These are phyloP conservation scores for Xanthoconium purpureum DNA, from an alignment of 768 basidiomycete species.

Conservation along the genomic window DNA sequence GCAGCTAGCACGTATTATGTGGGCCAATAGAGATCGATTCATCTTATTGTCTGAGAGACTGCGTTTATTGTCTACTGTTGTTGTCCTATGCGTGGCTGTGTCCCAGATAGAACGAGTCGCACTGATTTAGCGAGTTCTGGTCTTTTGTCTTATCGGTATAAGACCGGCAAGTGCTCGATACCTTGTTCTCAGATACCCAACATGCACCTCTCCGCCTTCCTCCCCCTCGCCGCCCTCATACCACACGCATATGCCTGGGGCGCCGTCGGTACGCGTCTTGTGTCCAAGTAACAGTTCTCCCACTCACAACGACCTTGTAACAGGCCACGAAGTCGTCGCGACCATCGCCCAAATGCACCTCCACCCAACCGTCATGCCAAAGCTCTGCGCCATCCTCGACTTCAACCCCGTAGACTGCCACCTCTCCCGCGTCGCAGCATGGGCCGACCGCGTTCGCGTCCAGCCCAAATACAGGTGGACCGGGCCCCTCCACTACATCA, in stretches of 20 bases:
- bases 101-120: too few species aligned
- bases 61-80: too few species aligned
- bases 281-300: background rate
- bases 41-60: too few species aligned
- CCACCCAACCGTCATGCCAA: slow-evolving; percentile 63
- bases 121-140: too few species aligned
- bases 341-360: slow-evolving; percentile 94
- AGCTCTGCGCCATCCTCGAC: slow-evolving; percentile 68
- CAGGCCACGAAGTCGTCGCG: slow-evolving; percentile 89
- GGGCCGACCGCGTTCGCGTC: slow-evolving; percentile 76
- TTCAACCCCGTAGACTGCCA: slow-evolving; percentile 53
- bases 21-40: too few species aligned
- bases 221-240: slow-evolving; percentile 18
- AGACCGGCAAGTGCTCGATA: too few species aligned
- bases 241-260: slow-evolving; percentile 40
- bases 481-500: slow-evolving; percentile 71
- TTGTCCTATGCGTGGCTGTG: too few species aligned
- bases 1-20: too few species aligned
- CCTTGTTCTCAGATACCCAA: too few species aligned
- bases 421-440: slow-evolving; percentile 79
- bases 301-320: background rate
- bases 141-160: too few species aligned
- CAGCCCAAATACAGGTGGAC: slow-evolving; percentile 63
- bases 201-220: slow-evolving; percentile 21
- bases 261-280: slow-evolving; percentile 31